Evolutionary conservation across 345 rosid species (phyloP).

Genomic region (Limnanthes douglasii): DNA sequence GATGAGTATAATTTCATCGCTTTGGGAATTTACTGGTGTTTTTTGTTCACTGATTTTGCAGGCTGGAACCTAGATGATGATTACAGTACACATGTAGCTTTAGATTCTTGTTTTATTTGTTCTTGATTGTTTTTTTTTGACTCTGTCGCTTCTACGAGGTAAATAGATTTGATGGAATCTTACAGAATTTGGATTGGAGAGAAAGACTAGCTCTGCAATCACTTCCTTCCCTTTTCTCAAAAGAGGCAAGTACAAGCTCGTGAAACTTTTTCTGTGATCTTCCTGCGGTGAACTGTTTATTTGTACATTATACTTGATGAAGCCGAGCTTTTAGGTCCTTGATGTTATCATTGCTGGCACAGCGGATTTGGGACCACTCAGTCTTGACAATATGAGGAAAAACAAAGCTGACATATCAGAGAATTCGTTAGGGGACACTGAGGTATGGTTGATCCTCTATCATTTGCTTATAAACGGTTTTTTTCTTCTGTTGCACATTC

Average conservation of each 20-base stretch:
- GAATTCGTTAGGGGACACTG: slow-evolving; percentile 14
- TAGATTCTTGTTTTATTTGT: too few relatives aligned
- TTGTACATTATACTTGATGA: not conserved
- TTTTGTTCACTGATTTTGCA: too few relatives aligned
- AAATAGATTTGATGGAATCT: slow-evolving; percentile 7
- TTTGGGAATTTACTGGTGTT: too few relatives aligned
- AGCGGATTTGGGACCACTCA: slow-evolving; percentile 38
- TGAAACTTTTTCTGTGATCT: not conserved
- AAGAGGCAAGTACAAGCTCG: slow-evolving; percentile 36
- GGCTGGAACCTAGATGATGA: too few relatives aligned
- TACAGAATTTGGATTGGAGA: slow-evolving; percentile 70
- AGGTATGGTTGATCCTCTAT: slow-evolving; percentile 23
- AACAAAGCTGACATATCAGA: slow-evolving; percentile 20
- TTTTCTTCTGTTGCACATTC: not conserved
- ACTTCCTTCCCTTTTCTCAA: slow-evolving; percentile 38
- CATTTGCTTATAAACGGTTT: not conserved
- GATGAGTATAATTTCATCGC: too few relatives aligned
- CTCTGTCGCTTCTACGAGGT: too few relatives aligned
- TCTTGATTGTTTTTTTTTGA: too few relatives aligned
- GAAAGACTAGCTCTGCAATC: slow-evolving; percentile 41
- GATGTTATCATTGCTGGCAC: slow-evolving; percentile 34
- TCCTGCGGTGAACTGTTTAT: too few relatives aligned
- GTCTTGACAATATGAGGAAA: slow-evolving; percentile 53
- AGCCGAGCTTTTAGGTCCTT: slow-evolving; percentile 33
- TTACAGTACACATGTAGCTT: too few relatives aligned